phyloP scores from a whole-genome alignment of 352 stramenopile genomes.

The Phytophthora pseudosyringae region DNA sequence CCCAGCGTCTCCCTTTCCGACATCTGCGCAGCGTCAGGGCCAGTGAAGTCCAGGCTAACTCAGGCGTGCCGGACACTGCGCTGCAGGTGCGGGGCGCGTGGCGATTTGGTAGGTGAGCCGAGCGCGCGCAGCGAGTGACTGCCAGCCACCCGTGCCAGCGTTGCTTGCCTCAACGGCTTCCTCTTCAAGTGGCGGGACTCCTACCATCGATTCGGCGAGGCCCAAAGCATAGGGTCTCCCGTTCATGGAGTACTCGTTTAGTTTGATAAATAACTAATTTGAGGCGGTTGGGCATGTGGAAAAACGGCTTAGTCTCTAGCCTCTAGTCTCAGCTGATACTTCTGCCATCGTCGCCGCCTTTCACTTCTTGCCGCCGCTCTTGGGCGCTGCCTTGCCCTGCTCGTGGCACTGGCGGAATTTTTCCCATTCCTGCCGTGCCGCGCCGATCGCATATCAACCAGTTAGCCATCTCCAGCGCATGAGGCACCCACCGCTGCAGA shows the following conservation, averaged over 20 bases:
- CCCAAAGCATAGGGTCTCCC: background rate
- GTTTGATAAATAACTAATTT: no score
- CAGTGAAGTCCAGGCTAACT: no score
- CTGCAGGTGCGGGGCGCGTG: no score
- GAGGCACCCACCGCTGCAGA: background rate
- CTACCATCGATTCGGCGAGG: background rate
- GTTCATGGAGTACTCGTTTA: no score
- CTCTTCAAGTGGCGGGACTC: background rate
- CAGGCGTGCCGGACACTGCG: no score
- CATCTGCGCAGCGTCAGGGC: background rate
- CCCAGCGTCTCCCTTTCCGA: background rate
- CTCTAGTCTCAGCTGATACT: background rate
- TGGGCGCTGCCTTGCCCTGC: constrained; percentile 45
- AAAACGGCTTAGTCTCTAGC: constrained; percentile 1
- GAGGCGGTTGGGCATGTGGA: no score
- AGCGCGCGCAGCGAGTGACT: no score
- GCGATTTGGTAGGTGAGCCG: no score
- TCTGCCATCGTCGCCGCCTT: background rate
- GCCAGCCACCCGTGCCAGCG: no score
- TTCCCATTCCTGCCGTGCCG: constrained; percentile 63
- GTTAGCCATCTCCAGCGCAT: constrained; percentile 4
- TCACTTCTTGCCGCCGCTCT: constrained; percentile 29
- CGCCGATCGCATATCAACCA: background rate
- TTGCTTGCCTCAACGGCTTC: constrained; percentile 8
- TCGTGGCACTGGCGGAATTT: constrained; percentile 81